Base-by-base conservation (phyloP, 2,329 filamentous ascomycete species). In the Botryotinia calthae region DNA sequence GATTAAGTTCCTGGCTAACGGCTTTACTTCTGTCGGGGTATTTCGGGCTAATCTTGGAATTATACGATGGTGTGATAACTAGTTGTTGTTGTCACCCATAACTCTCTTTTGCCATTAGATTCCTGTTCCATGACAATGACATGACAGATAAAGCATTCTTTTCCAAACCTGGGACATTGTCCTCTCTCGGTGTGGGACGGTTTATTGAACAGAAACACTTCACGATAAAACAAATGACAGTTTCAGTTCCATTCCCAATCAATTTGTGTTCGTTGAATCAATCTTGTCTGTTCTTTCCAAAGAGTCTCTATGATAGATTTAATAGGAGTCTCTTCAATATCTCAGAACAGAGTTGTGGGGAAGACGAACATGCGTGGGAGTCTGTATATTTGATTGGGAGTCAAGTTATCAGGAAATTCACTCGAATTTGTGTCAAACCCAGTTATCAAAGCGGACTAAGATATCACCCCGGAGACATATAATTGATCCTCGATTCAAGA, bases 11-110 rank as follows among this genome's bases (percentile, higher is more conserved):
- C n/a, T 51, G 4, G 25, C 22, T 1, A 14, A 51, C 2, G 4
- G 4, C 22, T 14, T 3, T 4, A n/a, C 1, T 51, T 51, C 0
- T 25, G 1, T 1, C 10, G 9, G 34, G 0, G 1, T 25, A 1
- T 25, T 22, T 25, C 25, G 9, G 0, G 9, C 9, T 48, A 5
- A 10, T 25, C 9, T 25, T 48, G n/a, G n/a, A n/a, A n/a, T n/a
- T n/a, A n/a, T n/a, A n/a, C n/a, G n/a, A n/a, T n/a, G n/a, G n/a
- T n/a, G n/a, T n/a, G n/a, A n/a, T n/a, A n/a, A n/a, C n/a, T n/a
- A n/a, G n/a, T n/a, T n/a, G n/a, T n/a, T n/a, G n/a, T n/a, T n/a
- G 10, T n/a, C 46, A 0, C 46, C 25, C 25, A 25, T 10, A 9
- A 25, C 1, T 12, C 3, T 25, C 8, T 25, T 12, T 48, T 48